Evolutionary conservation across 148 eudicot species (phyloP).

Genomic region (Diospyros kaki): DNA sequence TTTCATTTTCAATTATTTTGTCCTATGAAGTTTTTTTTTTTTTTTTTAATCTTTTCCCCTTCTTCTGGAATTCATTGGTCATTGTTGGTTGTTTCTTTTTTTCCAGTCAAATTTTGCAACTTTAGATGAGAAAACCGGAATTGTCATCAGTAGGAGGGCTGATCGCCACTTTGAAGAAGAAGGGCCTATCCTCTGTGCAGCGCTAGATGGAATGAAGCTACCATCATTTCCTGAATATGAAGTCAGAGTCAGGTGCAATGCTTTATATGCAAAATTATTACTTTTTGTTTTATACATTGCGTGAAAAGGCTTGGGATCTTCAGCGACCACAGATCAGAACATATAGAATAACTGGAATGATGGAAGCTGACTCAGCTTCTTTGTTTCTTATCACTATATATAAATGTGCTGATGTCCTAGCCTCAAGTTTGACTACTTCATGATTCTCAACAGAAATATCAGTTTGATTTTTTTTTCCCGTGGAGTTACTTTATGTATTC

Average conservation of each 20-base stretch:
- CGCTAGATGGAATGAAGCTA: conserved; percentile 87
- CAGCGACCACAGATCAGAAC: not conserved
- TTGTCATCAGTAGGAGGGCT: conserved; percentile 89
- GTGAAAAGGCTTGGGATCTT: not conserved
- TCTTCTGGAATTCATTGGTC: not conserved
- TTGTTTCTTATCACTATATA: not conserved
- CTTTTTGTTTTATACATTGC: not conserved
- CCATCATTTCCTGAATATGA: conserved; percentile 84
- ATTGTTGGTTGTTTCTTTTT: not conserved
- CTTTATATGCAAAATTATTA: conserved; percentile 4
- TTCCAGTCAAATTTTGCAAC: conserved; percentile 96
- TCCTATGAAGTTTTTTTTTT: not conserved
- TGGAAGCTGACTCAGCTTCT: not conserved
- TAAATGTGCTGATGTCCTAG: not conserved
- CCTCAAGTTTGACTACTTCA: conserved; percentile 3
- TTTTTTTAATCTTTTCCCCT: not conserved
- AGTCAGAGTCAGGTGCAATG: conserved; percentile 83
- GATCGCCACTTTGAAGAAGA: conserved; percentile 99
- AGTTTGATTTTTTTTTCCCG: not conserved
- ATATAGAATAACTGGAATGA: not conserved
- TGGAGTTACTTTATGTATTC: not conserved
- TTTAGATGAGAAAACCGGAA: conserved; percentile 75
- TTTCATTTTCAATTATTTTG: too few species aligned
- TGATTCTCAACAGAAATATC: not conserved
- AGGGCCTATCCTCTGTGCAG: conserved; percentile 93